Base-by-base conservation (phyloP, 2,329 filamentous ascomycete species). In the Colletotrichum kahawae region DNA sequence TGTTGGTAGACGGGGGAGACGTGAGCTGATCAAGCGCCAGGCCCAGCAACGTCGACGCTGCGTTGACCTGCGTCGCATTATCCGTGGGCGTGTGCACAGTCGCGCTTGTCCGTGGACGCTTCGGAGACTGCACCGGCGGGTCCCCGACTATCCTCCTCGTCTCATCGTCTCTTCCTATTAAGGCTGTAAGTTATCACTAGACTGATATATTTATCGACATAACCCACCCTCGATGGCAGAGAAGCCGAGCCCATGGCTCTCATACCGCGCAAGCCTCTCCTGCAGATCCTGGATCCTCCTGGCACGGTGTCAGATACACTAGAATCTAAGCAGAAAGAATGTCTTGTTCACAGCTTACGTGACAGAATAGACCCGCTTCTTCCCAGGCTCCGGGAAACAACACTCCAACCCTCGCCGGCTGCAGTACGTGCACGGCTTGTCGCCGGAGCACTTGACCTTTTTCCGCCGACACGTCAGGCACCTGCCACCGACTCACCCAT, bases 231-330 rank as follows among this genome's bases (percentile, higher is more conserved):
- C 43, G 14, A 18, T 21, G 4, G 38, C 13, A 7, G 34, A 14
- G 18, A 71, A 57, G 6, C 34, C 24, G 6, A 65, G 12, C 1
- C 60, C 71, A 6, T 70, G 71, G 10, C 71, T 70, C 60, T 78
- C 77, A 34, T 77, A 78, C 16, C 76, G 63, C 2, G 77, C 77
- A 7, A 78, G 63, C 16, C 77, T 54, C 6, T 73, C 76, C 65
- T 77, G 74, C 16, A 78, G 33, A 51, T 78, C 77, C 24, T 78
- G 76, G 2, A 78, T 77, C 7, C 77, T 63, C 34, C 77, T 77
- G 54, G 7, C 9, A 2, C 21, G 5, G 4, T 3, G 51, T 70
- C 18, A 74, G 29, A 16, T 13, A 8, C 10, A 8, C 10, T 5
- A 3, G 33, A 2, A 5, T 24, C 2, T 7, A 54, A 13, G 7